Conservation (phyloP, 1,284 basidiomycete genomes). For the Ceratobasidium sp. region DNA sequence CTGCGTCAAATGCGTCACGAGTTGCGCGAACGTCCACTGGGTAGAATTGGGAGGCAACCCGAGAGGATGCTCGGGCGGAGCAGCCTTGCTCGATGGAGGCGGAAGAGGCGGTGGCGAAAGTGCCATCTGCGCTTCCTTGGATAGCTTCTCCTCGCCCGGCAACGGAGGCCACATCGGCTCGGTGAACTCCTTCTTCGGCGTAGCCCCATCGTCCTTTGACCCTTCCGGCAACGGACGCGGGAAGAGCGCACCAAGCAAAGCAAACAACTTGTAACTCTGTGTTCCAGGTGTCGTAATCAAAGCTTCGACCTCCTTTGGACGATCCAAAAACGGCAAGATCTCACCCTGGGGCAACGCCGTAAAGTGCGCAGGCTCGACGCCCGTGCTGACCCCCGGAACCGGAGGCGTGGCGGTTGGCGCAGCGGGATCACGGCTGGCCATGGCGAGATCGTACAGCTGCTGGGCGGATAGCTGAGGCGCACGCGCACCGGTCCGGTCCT, state of each 20-base stretch:
- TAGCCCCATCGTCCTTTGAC: conserved; percentile 22
- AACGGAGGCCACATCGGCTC: conserved; percentile 25
- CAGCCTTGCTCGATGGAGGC: conserved; percentile 20
- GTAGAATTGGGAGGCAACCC: conserved; percentile 58
- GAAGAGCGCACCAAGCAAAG: conserved; percentile 75
- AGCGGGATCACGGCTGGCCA: conserved; percentile 38
- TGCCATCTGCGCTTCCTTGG: not conserved
- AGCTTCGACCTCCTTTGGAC: conserved; percentile 69
- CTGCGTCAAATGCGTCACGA: conserved; percentile 68
- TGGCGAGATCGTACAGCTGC: conserved; percentile 47
- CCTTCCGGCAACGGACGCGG: conserved; percentile 21
- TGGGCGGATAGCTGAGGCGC: conserved; percentile 44
- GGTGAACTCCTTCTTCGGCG: conserved; percentile 8
- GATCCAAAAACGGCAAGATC: conserved; percentile 79
- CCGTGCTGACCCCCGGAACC: conserved; percentile 8
- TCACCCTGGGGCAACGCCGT: conserved; percentile 74
- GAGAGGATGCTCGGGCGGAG: conserved; percentile 18
- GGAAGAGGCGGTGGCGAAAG: not conserved
- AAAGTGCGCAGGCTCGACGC: conserved; percentile 56
- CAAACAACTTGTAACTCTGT: conserved; percentile 65
- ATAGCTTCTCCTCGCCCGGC: conserved; percentile 25
- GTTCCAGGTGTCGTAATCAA: conserved; percentile 71
- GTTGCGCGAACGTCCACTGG: conserved; percentile 68
- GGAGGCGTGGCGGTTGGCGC: conserved; percentile 34
- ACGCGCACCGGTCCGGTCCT: conserved; percentile 34